Conservation (phyloP, 2,329 filamentous ascomycete genomes). For the Shiraia sp. region DNA sequence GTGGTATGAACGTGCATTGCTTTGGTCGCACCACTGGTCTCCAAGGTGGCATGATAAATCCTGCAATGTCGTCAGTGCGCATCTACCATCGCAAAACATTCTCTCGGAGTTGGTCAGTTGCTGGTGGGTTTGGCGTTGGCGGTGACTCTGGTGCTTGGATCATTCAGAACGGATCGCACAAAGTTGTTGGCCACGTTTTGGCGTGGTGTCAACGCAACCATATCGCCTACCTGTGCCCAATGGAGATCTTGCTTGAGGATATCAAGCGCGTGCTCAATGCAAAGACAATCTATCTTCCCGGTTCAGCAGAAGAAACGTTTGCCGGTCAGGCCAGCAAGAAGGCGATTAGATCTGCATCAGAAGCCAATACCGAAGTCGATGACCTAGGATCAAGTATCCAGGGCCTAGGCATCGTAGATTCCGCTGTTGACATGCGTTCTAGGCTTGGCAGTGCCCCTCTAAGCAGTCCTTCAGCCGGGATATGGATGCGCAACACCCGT, state of each 20-base stretch:
- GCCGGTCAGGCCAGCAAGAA: slow-evolving; percentile 10
- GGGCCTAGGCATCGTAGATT: slow-evolving; percentile 37
- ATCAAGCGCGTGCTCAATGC: slow-evolving; percentile 80
- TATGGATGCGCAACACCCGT: slow-evolving; percentile 3
- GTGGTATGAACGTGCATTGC: slow-evolving; percentile 81
- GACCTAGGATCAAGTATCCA: slow-evolving; percentile 33
- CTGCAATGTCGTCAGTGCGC: slow-evolving; percentile 80
- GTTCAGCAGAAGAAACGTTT: slow-evolving; percentile 45
- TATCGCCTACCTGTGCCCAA: slow-evolving; percentile 90
- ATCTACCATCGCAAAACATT: slow-evolving; percentile 83
- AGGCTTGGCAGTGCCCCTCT: slow-evolving; percentile 5
- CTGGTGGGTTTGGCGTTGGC: slow-evolving; percentile 69
- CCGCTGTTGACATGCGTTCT: slow-evolving; percentile 25
- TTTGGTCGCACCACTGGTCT: slow-evolving; percentile 85
- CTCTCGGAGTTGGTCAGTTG: slow-evolving; percentile 69
- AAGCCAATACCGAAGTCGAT: slow-evolving; percentile 13
- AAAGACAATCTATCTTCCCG: slow-evolving; percentile 70
- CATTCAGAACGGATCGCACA: slow-evolving; percentile 75
- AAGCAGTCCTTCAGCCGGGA: slow-evolving; percentile 1
- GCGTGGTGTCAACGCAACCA: slow-evolving; percentile 82
- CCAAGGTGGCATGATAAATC: slow-evolving; percentile 76
- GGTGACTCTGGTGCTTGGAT: slow-evolving; percentile 95
- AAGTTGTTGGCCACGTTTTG: slow-evolving; percentile 85
- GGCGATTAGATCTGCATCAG: slow-evolving; percentile 5
- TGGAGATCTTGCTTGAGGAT: slow-evolving; percentile 86